Percentiles rank a stretch among this genome's conserved stretches.
These are phyloP conservation scores for Stachybotrys chlorohalonatus DNA, from an alignment of 2,329 filamentous ascomycete genomes.

Conservation along the genomic window DNA sequence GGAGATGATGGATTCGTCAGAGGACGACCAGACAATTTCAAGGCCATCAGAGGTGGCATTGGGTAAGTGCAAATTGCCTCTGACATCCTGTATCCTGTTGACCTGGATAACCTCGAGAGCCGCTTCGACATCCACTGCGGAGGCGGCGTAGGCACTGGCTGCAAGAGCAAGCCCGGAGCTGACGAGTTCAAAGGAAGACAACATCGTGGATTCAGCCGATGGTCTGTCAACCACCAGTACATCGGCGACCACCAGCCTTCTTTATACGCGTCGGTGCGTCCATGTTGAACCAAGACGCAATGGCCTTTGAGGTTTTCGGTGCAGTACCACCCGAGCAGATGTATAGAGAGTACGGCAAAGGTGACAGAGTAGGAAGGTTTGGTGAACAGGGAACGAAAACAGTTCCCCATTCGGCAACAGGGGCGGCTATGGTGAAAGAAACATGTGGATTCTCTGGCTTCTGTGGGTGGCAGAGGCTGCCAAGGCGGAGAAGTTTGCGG, in stretches of 20 bases:
- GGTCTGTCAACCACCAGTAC: background rate
- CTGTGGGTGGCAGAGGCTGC: background rate
- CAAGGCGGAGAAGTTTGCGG: background rate
- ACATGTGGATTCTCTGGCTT: too few relatives aligned
- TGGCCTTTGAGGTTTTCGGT: background rate
- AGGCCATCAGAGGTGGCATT: conserved; percentile 14
- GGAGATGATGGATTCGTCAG: conserved; percentile 21
- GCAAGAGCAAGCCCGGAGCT: background rate
- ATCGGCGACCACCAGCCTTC: background rate
- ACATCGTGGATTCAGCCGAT: background rate
- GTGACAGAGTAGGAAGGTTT: too few relatives aligned
- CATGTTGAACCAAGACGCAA: background rate
- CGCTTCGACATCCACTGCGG: background rate
- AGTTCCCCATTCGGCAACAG: background rate
- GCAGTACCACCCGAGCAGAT: background rate
- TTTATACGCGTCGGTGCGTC: background rate
- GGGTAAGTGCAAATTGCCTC: conserved; percentile 28
- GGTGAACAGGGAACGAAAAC: background rate
- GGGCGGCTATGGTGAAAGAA: too few relatives aligned
- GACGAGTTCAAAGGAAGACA: background rate
- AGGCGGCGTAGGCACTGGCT: background rate
- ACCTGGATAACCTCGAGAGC: conserved; percentile 10
- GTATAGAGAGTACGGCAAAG: background rate
- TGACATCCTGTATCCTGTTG: conserved; percentile 25
- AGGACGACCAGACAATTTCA: conserved; percentile 25